Evolutionary conservation across 129 eudicot genomes (phyloP), one percentile per base, ranked within the genome.

Genomic region (Escallonia herrerae): DNA sequence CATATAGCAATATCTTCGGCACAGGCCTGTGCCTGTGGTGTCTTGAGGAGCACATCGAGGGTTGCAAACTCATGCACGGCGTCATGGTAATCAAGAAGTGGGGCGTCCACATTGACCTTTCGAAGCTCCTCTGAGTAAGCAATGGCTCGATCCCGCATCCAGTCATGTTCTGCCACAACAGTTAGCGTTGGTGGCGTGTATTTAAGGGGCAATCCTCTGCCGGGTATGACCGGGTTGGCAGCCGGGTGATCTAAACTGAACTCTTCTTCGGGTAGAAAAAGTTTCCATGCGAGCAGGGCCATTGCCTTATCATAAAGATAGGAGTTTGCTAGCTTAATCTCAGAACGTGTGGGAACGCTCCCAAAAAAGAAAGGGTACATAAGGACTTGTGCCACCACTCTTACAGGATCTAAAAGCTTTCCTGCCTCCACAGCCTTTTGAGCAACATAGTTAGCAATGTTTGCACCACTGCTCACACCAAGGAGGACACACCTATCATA

Each of bases 91-190:
- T 90, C 97, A 62, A 86, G 85, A 65, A 86, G 72, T 2, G 97
- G 97, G 42, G 97, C 97, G 12, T 90, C 95, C 40, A 90, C 93
- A 47, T 86, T 90, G 45, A 81, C 88, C 64, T 84, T 84, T n/a
- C 97, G 80, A 46, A 90, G 93, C 77, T 84, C 89, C 79, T 90
- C 89, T 0, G 95, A 82, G 76, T 86, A 86, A 3, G 82, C 81
- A 73, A 87, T 82, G 54, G 97, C 97, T 3, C 97, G 84, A 53
- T 90, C 97, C 15, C 97, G 70, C 97, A 90, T 90, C 95, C 89
- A 87, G 50, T 90, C 97, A 9, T 90, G 95, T 70, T 90, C 97
- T 14, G 95, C 97, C 10, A 84, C 84, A 47, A 90, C 68, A 3
- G 95, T 90, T 10, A 87, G 74, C 4, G 97, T 90, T 22, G 97